Evolutionary conservation across 2,329 filamentous ascomycete genomes (phyloP).

Genomic region (Alternaria sp.): DNA sequence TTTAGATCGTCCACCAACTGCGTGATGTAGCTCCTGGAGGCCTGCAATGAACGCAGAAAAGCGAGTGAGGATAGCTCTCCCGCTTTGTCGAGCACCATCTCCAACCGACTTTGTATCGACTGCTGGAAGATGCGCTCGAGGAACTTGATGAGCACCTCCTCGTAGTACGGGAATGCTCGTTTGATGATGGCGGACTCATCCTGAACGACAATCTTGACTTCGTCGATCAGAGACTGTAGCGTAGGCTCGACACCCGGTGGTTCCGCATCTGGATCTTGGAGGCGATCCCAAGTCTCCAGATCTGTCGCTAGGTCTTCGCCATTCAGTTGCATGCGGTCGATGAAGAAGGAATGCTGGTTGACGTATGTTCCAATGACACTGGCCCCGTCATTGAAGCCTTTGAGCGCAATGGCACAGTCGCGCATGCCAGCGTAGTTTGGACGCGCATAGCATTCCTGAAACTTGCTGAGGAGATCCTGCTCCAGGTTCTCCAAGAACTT

Average conservation of each 20-base stretch:
- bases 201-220: constrained; percentile 94
- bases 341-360: constrained; percentile 99
- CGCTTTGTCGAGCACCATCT: constrained; percentile 95
- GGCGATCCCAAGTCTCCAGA: constrained; percentile 78
- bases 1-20: constrained; percentile 91
- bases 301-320: constrained; percentile 82
- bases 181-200: constrained; percentile 98
- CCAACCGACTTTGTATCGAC: constrained; percentile 92
- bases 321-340: constrained; percentile 90
- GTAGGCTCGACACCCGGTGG: constrained; percentile 91
- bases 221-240: constrained; percentile 88
- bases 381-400: constrained; percentile 94
- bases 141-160: constrained; percentile 91
- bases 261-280: constrained; percentile 93
- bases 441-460: constrained; percentile 93
- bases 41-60: constrained; percentile 88
- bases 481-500: constrained; percentile 96
- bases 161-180: constrained; percentile 93
- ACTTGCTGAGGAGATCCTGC: constrained; percentile 93
- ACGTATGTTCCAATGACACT: constrained; percentile 97
- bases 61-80: constrained; percentile 89
- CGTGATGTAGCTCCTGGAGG: constrained; percentile 87
- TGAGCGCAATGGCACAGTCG: constrained; percentile 90
- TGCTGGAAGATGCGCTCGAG: constrained; percentile 97
- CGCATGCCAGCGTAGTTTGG: constrained; percentile 98